Base-by-base conservation (phyloP, 2,329 filamentous ascomycete genomes). In the Ophiostoma piceae region DNA sequence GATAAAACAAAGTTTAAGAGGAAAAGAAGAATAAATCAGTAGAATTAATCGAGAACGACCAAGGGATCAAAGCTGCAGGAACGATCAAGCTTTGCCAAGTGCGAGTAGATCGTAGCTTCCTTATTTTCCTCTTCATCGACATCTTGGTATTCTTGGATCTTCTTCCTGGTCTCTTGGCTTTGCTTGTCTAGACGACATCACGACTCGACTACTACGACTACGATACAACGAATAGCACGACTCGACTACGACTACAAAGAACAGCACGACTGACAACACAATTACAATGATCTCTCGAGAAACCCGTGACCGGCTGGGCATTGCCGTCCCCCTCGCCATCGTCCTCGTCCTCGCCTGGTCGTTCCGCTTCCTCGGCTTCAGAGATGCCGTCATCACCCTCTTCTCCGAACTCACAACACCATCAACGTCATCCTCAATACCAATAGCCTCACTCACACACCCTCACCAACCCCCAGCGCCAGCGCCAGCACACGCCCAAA, bases 351-450 rank as follows among this genome's bases (percentile, higher is more conserved):
- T 71, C 4, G 71, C 71, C 26, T 72, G 71, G 71, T 68, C 35
- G 22, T 71, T 72, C n/a, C 71, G 71, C 9, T 64, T 72, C 29
- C 67, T 71, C 37, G 69, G 69, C 11, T 67, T 72, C 32, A 66
- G 69, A 37, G 71, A 72, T 47, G 69, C 69, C 19, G 69, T 68
- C 35, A 9, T 72, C 9, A 47, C 60, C 1, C 51, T 72, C 35
- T 65, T 65, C n/a, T 22, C 32, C 32, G 62, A 65, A 6, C 35
- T 65, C 32, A 65, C 35, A 65, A 22, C 16, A 19, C 70, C 39
- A 16, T 16, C 29, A n/a, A 12, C 22, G 2, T 66, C 11, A 2
- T 35, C 29, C 5, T 65, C 8, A 54, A 51, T 22, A 67, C 65
- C 57, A 62, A 47, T 26, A 54, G 35, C 62, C 51, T 32, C 22